phyloP scores from a whole-genome alignment of 1,284 basidiomycete genomes.

The Peniophora sp. region DNA sequence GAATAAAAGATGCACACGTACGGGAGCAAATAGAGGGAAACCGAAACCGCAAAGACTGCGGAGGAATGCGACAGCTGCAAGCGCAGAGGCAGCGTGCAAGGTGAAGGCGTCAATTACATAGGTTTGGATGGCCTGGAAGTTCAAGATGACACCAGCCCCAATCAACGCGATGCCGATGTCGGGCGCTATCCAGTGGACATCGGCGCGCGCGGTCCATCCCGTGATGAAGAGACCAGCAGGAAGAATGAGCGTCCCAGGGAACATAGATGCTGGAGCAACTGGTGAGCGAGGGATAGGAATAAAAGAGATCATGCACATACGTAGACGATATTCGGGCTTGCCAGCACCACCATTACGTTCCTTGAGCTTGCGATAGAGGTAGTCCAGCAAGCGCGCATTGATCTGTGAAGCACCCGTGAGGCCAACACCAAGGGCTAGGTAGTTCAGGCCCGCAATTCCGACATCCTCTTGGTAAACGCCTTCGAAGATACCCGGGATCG shows the following conservation, averaged over 20 bases:
- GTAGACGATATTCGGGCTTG: constrained; percentile 31
- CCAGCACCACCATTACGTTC: constrained; percentile 36
- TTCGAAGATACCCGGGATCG: constrained; percentile 47
- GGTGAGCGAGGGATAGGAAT: not conserved
- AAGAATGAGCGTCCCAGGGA: constrained; percentile 46
- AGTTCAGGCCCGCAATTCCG: constrained; percentile 46
- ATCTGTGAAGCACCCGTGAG: constrained; percentile 39
- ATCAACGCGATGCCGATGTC: constrained; percentile 55
- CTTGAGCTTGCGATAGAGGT: constrained; percentile 38
- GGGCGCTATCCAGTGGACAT: constrained; percentile 57
- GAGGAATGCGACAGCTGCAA: constrained; percentile 49
- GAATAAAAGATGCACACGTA: constrained; percentile 7
- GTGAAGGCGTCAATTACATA: constrained; percentile 66
- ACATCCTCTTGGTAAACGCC: constrained; percentile 34
- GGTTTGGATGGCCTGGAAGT: constrained; percentile 51
- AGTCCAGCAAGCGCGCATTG: constrained; percentile 44
- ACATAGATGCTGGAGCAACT: constrained; percentile 41
- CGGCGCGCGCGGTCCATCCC: constrained; percentile 56
- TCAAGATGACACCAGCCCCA: constrained; percentile 45
- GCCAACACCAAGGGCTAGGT: constrained; percentile 48
- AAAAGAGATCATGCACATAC: not conserved
- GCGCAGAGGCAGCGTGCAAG: constrained; percentile 55
- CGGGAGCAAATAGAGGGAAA: constrained; percentile 61
- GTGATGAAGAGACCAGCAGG: constrained; percentile 54
- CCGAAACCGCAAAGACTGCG: constrained; percentile 57